Percentiles rank a stretch among this genome's conserved stretches.
phyloP scores from a whole-genome alignment of 2,329 filamentous ascomycete genomes.

The Amesomyces nigricolor region DNA sequence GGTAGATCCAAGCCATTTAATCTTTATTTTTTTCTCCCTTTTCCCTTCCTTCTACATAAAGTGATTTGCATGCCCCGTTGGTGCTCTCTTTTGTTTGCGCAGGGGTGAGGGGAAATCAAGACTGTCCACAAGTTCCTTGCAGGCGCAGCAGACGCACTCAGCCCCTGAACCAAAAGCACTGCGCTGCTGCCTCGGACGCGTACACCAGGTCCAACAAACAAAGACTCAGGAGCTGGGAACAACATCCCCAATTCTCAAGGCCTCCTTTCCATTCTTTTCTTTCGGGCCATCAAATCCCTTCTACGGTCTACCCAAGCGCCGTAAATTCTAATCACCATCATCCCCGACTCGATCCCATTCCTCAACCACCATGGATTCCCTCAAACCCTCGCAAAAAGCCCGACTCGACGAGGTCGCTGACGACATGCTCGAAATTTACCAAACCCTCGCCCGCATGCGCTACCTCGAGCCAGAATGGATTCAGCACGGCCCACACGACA shows the following conservation, averaged over 20 bases:
- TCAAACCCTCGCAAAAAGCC: constrained; percentile 1
- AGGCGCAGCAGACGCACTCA: neutral
- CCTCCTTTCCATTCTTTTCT: too few species aligned
- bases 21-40: neutral
- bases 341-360: too few species aligned
- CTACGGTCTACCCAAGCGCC: too few species aligned
- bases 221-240: neutral
- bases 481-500: constrained; percentile 23
- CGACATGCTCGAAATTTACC: constrained; percentile 28
- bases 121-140: neutral
- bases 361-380: neutral
- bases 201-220: neutral
- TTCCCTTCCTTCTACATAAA: neutral
- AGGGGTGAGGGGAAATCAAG: too few species aligned
- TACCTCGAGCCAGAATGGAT: constrained; percentile 25
- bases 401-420: constrained; percentile 28
- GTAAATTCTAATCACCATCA: too few species aligned
- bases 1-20: too few species aligned
- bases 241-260: too few species aligned
- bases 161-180: neutral
- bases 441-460: constrained; percentile 27
- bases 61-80: too few species aligned
- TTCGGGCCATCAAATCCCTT: too few species aligned
- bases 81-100: too few species aligned
- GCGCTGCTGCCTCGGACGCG: too few species aligned